Conservation (phyloP, 2,329 filamentous ascomycete species). For the Didymella arachidicola region DNA sequence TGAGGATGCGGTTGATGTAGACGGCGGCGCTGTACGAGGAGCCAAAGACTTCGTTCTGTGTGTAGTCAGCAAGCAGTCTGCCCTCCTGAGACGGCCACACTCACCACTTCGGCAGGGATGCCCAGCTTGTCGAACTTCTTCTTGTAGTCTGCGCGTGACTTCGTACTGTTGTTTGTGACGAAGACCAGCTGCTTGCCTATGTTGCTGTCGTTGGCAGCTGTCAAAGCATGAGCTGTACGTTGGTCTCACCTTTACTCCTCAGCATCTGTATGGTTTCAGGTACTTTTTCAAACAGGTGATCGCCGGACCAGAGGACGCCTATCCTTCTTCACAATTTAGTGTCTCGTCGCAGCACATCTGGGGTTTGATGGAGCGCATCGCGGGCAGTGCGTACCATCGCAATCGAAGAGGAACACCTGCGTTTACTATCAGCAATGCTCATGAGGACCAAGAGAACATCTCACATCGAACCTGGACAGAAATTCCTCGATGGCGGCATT, state of each 20-base stretch:
- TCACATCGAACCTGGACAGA: constrained; percentile 88
- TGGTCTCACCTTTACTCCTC: constrained; percentile 73
- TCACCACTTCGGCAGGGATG: constrained; percentile 74
- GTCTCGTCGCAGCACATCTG: neutral
- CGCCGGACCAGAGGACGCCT: constrained; percentile 97
- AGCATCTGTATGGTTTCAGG: constrained; percentile 86
- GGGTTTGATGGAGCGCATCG: neutral
- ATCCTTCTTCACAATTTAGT: constrained; percentile 56
- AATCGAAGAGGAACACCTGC: constrained; percentile 93
- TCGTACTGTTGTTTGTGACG: constrained; percentile 99
- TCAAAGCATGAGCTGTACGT: neutral
- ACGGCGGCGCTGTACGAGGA: constrained; percentile 94
- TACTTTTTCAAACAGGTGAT: constrained; percentile 84
- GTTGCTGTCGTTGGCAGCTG: constrained; percentile 10
- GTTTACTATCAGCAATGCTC: constrained; percentile 29
- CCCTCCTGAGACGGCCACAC: constrained; percentile 20
- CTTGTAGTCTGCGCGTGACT: constrained; percentile 89
- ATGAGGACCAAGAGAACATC: constrained; percentile 47
- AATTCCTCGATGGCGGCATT: constrained; percentile 79
- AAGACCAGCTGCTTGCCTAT: constrained; percentile 91
- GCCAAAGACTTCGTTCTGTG: constrained; percentile 88
- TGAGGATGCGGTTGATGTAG: constrained; percentile 93
- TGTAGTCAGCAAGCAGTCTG: constrained; percentile 11
- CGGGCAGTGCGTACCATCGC: constrained; percentile 73
- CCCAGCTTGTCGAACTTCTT: constrained; percentile 86